Conservation (phyloP, 495 filamentous ascomycete species). For the Podospora conica region DNA sequence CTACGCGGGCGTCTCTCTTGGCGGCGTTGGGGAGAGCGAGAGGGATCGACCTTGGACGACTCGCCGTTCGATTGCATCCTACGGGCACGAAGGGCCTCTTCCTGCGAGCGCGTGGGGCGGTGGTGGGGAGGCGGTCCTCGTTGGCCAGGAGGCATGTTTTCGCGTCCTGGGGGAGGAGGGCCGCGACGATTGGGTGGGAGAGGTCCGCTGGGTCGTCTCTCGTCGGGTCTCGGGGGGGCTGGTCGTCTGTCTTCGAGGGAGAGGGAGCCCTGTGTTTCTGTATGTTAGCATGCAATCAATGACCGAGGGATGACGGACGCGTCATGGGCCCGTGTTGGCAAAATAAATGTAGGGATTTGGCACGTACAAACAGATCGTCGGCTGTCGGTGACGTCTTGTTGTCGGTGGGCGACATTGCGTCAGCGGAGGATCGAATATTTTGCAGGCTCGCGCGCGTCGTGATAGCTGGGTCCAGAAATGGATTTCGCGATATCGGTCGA, state of each 20-base stretch:
- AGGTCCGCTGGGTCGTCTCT: slow-evolving; percentile 25
- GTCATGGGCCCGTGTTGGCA: background rate
- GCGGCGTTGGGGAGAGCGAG: slow-evolving; percentile 33
- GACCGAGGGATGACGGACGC: background rate
- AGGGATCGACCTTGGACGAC: slow-evolving; percentile 27
- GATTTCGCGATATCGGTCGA: slow-evolving; percentile 79
- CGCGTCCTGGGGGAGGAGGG: slow-evolving; percentile 37
- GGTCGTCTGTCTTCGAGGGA: slow-evolving; percentile 37
- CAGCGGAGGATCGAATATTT: slow-evolving; percentile 35
- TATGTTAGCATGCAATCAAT: slow-evolving; percentile 10
- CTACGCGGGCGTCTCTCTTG: slow-evolving; percentile 59
- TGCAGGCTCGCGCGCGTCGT: slow-evolving; percentile 44
- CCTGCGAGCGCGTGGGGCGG: slow-evolving; percentile 54
- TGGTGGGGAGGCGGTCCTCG: slow-evolving; percentile 43
- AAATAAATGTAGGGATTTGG: background rate
- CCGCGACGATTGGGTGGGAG: slow-evolving; percentile 30
- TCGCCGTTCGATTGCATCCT: slow-evolving; percentile 33
- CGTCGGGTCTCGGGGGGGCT: slow-evolving; percentile 30
- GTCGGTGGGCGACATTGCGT: slow-evolving; percentile 52
- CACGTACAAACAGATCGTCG: slow-evolving; percentile 85
- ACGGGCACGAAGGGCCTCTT: slow-evolving; percentile 49
- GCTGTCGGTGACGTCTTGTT: slow-evolving; percentile 54
- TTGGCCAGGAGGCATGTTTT: slow-evolving; percentile 46
- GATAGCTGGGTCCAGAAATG: slow-evolving; percentile 73
- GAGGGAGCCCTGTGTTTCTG: slow-evolving; percentile 40